These are phyloP conservation scores for Nematodospora anomalae DNA, from an alignment of 1,139 yeast genomes.

Conservation along the genomic window DNA sequence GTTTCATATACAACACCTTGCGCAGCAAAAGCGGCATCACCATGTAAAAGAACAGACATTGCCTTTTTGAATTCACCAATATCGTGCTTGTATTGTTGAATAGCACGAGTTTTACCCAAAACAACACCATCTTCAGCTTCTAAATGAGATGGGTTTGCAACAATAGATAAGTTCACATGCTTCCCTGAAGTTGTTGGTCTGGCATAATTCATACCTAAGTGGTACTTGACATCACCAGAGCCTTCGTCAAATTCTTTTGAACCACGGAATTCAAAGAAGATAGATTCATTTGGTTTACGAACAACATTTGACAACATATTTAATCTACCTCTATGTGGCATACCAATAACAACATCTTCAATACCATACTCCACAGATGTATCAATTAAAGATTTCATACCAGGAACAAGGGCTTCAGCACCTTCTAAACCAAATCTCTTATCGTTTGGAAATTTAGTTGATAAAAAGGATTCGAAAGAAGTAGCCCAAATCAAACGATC, in stretches of 20 bases:
- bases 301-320: conserved; percentile 97
- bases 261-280: conserved; percentile 94
- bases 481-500: conserved; percentile 98
- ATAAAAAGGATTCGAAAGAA: conserved; percentile 85
- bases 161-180: conserved; percentile 90
- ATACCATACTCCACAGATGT: conserved; percentile 90
- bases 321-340: conserved; percentile 99
- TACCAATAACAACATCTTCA: conserved; percentile 95
- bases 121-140: conserved; percentile 99
- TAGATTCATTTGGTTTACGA: conserved; percentile 97
- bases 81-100: conserved; percentile 88
- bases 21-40: conserved; percentile 98
- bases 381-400: conserved; percentile 94
- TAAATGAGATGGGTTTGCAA: conserved; percentile 98
- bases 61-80: conserved; percentile 83
- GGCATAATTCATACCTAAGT: conserved; percentile 97
- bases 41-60: conserved; percentile 88
- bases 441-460: conserved; percentile 96
- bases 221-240: conserved; percentile 98
- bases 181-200: conserved; percentile 99
- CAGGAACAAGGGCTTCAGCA: conserved; percentile 94
- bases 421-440: conserved; percentile 99
- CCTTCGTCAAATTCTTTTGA: conserved; percentile 85
- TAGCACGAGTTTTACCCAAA: conserved; percentile 95
- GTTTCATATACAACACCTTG: conserved; percentile 99